Base-by-base conservation (phyloP, 2,329 filamentous ascomycete species). In the Colletotrichum australisinense region DNA sequence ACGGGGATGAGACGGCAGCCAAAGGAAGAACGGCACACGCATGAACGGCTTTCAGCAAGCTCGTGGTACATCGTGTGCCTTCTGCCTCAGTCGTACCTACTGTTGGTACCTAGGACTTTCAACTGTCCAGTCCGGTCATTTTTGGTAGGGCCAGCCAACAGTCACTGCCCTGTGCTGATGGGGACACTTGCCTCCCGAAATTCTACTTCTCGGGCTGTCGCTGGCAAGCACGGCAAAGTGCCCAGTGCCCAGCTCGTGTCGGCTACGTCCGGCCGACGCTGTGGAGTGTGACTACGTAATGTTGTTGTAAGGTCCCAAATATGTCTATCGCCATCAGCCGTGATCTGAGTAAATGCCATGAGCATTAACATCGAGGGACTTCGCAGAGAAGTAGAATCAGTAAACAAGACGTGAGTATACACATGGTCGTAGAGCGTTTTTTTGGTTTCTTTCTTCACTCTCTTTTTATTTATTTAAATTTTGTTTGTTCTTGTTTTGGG, bases 1-100 rank as follows among this genome's bases (percentile, higher is more conserved):
- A 46, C 28, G 38, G 60, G 67, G 53, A 30, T 65, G 22, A 55
- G 64, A 63, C 64, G 56, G 35, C 63, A 66, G 35, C 53, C 49
- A 16, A 30, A 28, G 52, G 52, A 57, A 66, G 32, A 46, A 42
- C 53, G 32, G 35, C 26, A 30, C 35, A 32, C 53, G 63, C 19
- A 57, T 66, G 35, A 66, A 49, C 19, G 26, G 26, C 12, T 46
- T n/a, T 30, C 30, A 9, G 26, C 53, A 67, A 55, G 12, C 42
- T 52, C 9, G 19, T 49, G 30, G 30, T 32, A 32, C 30, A 32
- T 32, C 22, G 16, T 46, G 8, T 52, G 28, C 24, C 11, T 16
- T 62, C 26, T 11, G 22, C 42, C 22, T n/a, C 9, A 11, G 49
- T 24, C 49, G 22, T 55, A 55, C 30, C 8, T 32, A 32, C 52